Evolutionary conservation across 2,329 filamentous ascomycete genomes (phyloP), one percentile per base, ranked within the genome.

Genomic region (Emergomyces pasteurianus): DNA sequence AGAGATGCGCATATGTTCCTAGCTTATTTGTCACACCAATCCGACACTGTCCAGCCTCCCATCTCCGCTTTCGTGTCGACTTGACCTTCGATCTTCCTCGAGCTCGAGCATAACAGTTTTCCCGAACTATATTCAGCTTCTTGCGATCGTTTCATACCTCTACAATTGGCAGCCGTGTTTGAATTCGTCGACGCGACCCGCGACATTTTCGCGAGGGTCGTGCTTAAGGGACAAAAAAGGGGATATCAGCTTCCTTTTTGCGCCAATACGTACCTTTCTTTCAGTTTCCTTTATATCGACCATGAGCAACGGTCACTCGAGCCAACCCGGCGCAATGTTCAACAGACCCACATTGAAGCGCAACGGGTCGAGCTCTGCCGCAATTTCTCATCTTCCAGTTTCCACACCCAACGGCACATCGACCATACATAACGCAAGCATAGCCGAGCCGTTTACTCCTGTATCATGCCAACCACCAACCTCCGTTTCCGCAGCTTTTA

Each of bases 341-440:
- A 61, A 63, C 23, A 58, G 49, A 34, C 12, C 58, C 18, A 50
- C 62, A 23, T 14, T 57, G 6, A 58, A 63, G 40, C 63, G 63
- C 57, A 65, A 58, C 49, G 47, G 46, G 12, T 63, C 61, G 5
- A 58, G 43, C 36, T 62, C 62, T 7, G 53, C 47, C 14, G 36
- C 58, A 9, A 46, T 53, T 53, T 46, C 63, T 18, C 62, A 59
- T 31, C 62, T 65, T 53, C 59, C 64, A 5, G 49, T 63, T 10
- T 61, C 62, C 36, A 58, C 70, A 57, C 67, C 71, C 47, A 72
- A 73, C 67, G 65, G 67, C 66, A 67, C 74, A 58, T 67, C 71
- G 62, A 71, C 68, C 67, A 69, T 70, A 66, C 73, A 75, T 70
- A 72, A 74, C 73, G 72, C 71, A 66, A 75, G 75, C 73, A 73